These are phyloP conservation scores for Suillus subaureus DNA, from an alignment of 768 basidiomycete species.

Conservation along the genomic window DNA sequence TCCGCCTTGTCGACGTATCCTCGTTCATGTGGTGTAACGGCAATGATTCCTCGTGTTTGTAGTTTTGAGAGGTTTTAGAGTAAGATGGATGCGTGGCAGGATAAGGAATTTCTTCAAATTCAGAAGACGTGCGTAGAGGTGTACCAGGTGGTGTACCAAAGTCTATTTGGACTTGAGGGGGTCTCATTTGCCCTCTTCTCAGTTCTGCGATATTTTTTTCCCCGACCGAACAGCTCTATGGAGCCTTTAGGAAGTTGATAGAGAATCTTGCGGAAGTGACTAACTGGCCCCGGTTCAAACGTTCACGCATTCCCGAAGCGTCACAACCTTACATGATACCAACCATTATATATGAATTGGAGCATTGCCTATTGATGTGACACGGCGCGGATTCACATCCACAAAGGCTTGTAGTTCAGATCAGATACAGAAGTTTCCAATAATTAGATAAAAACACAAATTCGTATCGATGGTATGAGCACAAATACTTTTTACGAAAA, in stretches of 20 bases:
- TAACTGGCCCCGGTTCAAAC: too few relatives aligned
- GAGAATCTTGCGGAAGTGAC: neutral
- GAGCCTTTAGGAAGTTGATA: constrained; percentile 12
- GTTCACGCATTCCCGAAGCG: neutral
- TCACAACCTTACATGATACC: neutral
- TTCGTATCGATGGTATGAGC: constrained; percentile 17
- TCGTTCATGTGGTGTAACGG: constrained; percentile 57
- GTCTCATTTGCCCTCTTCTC: constrained; percentile 55
- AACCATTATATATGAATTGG: neutral
- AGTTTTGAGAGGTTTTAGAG: constrained; percentile 28
- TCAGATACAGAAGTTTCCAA: constrained; percentile 8
- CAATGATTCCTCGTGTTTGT: constrained; percentile 41
- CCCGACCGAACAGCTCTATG: constrained; percentile 15
- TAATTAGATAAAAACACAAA: constrained; percentile 18
- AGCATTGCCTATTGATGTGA: neutral
- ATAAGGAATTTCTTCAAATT: constrained; percentile 72
- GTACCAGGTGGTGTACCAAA: constrained; percentile 60
- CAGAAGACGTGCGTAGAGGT: constrained; percentile 55
- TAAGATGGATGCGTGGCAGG: constrained; percentile 39
- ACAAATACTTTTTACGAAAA: constrained; percentile 19
- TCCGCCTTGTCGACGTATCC: constrained; percentile 49
- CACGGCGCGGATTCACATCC: neutral
- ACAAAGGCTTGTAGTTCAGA: neutral
- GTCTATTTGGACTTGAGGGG: constrained; percentile 68
- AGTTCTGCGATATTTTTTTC: constrained; percentile 11